Percentiles rank a stretch among this genome's conserved stretches.
Conservation (phyloP, 2,329 filamentous ascomycete species). For the Trichoderma lentiforme region DNA sequence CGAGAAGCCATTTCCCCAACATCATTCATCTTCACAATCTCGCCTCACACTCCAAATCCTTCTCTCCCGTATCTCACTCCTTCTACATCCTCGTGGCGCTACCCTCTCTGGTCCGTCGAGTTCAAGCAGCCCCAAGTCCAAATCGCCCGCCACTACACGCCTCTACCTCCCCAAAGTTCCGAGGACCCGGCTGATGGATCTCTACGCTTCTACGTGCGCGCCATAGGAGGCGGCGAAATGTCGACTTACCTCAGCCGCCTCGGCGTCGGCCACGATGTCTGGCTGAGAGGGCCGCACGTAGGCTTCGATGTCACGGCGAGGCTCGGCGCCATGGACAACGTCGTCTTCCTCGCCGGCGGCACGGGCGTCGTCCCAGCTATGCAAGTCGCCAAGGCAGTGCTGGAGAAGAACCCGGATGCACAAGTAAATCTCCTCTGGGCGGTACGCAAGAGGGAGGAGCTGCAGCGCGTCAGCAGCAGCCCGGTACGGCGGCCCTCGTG, state of each 20-base stretch:
- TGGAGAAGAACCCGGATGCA: conserved; percentile 35
- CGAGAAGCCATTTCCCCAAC: conserved; percentile 63
- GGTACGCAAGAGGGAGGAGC: conserved; percentile 55
- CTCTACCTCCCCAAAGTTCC: conserved; percentile 58
- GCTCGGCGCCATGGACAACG: conserved; percentile 32
- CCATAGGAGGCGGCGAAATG: conserved; percentile 76
- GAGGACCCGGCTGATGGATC: conserved; percentile 36
- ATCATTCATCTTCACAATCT: conserved; percentile 65
- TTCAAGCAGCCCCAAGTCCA: conserved; percentile 93
- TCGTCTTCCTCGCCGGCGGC: conserved; percentile 86
- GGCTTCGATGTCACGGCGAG: conserved; percentile 55
- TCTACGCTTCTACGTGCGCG: conserved; percentile 74
- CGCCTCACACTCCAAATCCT: conserved; percentile 36
- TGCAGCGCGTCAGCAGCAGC: conserved; percentile 31
- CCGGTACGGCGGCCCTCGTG: conserved; percentile 22
- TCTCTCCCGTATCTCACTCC: conserved; percentile 29
- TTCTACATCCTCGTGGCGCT: conserved; percentile 29
- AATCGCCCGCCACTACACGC: conserved; percentile 88
- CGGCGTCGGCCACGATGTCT: conserved; percentile 59
- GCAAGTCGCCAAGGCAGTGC: conserved; percentile 68
- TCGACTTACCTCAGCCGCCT: conserved; percentile 74
- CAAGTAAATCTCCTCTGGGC: conserved; percentile 79
- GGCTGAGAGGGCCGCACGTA: conserved; percentile 73
- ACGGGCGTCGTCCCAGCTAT: conserved; percentile 90
- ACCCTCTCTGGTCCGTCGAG: conserved; percentile 82